A percentile compares a stretch with the other conserved stretches of the same genome.
Evolutionary conservation across 179 eudicot species (phyloP).

Genomic region (Carnegiea gigantea): DNA sequence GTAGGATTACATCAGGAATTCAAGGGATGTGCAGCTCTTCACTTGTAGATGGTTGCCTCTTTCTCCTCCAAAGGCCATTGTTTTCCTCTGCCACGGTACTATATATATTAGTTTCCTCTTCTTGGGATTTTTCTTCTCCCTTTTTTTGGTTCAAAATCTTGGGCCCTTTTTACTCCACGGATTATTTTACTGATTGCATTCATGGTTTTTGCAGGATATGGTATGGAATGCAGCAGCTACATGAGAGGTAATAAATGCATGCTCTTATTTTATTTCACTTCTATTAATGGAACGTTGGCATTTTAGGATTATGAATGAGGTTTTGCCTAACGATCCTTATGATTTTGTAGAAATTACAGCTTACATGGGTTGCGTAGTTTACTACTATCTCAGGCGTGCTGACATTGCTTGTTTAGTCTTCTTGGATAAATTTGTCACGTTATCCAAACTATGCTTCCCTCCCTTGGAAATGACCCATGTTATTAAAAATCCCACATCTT

Average conservation of each 20-base stretch:
- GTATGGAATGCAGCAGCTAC: conserved; percentile 94
- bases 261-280: neutral
- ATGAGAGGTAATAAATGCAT: conserved; percentile 71
- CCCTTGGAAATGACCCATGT: neutral
- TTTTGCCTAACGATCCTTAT: neutral
- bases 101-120: conserved; percentile 26
- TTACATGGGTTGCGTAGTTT: neutral
- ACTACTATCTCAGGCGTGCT: neutral
- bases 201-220: conserved; percentile 66
- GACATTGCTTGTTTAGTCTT: neutral
- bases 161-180: neutral
- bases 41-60: conserved; percentile 96
- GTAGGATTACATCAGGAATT: conserved; percentile 68
- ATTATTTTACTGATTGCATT: conserved; percentile 14
- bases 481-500: neutral
- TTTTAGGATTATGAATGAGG: neutral
- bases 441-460: neutral
- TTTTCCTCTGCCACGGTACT: conserved; percentile 96
- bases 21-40: conserved; percentile 82
- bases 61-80: conserved; percentile 86
- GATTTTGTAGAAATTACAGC: no score
- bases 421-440: neutral
- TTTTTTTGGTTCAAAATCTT: neutral
- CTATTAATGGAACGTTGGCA: neutral
- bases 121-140: neutral